These are phyloP conservation scores for Phytophthora foliorum DNA, from an alignment of 352 stramenopile genomes.

Conservation along the genomic window DNA sequence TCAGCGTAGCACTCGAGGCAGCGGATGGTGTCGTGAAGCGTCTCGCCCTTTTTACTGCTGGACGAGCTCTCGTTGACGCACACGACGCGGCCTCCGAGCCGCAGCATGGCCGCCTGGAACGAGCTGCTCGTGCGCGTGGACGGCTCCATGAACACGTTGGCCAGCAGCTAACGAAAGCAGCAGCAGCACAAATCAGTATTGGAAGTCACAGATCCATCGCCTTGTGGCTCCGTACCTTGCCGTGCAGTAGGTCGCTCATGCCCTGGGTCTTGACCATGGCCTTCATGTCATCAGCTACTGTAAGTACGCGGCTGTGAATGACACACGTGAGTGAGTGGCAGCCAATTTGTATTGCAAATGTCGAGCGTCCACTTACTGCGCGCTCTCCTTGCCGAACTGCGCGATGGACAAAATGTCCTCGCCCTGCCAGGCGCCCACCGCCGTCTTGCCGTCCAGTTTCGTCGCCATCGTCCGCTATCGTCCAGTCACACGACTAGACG, in stretches of 20 bases:
- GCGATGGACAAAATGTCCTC: conserved; percentile 85
- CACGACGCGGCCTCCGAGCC: conserved; percentile 96
- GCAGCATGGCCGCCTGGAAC: conserved; percentile 98
- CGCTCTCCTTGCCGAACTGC: conserved; percentile 81
- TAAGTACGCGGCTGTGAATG: conserved; percentile 65
- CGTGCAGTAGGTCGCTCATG: conserved; percentile 81
- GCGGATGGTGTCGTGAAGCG: conserved; percentile 97
- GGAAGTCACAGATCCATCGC: too few species aligned
- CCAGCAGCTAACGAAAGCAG: conserved; percentile 84
- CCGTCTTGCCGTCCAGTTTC: conserved; percentile 69
- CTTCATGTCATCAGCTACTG: conserved; percentile 87
- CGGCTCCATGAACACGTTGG: conserved; percentile 98
- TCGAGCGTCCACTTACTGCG: conserved; percentile 50
- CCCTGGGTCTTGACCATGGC: conserved; percentile 80
- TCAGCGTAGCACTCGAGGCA: conserved; percentile 98
- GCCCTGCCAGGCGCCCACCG: conserved; percentile 65
- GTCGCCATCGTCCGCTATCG: conserved; percentile 23
- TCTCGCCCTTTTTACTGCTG: conserved; percentile 98
- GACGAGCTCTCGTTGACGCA: conserved; percentile 95
- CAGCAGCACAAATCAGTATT: background rate
- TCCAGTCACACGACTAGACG: conserved; percentile 9
- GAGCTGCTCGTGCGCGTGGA: conserved; percentile 98
- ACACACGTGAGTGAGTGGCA: conserved; percentile 8
- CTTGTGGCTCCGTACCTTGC: conserved; percentile 58
- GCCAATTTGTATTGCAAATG: background rate